A percentile compares a stretch with the other conserved stretches of the same genome.
These are phyloP conservation scores for Eucalyptus cloeziana DNA, from an alignment of 345 rosid species.

Conservation along the genomic window DNA sequence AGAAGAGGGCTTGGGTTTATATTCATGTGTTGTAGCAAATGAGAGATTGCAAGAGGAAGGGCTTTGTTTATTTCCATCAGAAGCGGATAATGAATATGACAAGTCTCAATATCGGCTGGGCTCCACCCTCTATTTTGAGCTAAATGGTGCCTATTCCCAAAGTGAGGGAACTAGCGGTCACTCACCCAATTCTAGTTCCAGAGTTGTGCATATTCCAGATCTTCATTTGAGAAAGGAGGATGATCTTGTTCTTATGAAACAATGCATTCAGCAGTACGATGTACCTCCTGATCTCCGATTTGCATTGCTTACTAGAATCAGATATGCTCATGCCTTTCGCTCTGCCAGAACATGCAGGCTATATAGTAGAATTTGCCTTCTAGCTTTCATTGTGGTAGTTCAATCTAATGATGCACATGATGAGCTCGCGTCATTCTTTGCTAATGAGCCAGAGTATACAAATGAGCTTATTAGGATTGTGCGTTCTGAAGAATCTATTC, in stretches of 20 bases:
- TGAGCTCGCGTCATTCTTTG: constrained; percentile 79
- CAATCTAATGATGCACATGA: constrained; percentile 93
- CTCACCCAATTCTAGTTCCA: constrained; percentile 23
- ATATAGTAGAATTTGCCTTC: constrained; percentile 88
- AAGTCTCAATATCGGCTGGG: constrained; percentile 67
- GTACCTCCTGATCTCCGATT: constrained; percentile 75
- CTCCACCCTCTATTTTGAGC: constrained; percentile 80
- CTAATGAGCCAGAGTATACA: constrained; percentile 95
- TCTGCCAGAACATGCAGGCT: constrained; percentile 77
- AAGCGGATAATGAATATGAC: constrained; percentile 38
- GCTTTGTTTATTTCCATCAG: constrained; percentile 72
- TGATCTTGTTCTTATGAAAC: constrained; percentile 67
- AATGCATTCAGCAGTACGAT: constrained; percentile 64
- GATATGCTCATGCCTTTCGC: constrained; percentile 90
- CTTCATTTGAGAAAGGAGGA: constrained; percentile 81
- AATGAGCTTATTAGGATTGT: constrained; percentile 90
- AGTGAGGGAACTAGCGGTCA: constrained; percentile 18
- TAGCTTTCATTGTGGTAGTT: constrained; percentile 89
- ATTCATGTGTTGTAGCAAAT: constrained; percentile 82
- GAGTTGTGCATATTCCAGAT: constrained; percentile 65
- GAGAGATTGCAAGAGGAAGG: constrained; percentile 84
- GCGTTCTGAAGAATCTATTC: constrained; percentile 72
- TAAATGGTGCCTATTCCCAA: constrained; percentile 50
- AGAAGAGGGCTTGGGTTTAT: constrained; percentile 92
- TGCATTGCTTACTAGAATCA: constrained; percentile 77